These are phyloP conservation scores for Paramecium pentaurelia DNA, from an alignment of 73 alveolate genomes.

Conservation along the genomic window DNA sequence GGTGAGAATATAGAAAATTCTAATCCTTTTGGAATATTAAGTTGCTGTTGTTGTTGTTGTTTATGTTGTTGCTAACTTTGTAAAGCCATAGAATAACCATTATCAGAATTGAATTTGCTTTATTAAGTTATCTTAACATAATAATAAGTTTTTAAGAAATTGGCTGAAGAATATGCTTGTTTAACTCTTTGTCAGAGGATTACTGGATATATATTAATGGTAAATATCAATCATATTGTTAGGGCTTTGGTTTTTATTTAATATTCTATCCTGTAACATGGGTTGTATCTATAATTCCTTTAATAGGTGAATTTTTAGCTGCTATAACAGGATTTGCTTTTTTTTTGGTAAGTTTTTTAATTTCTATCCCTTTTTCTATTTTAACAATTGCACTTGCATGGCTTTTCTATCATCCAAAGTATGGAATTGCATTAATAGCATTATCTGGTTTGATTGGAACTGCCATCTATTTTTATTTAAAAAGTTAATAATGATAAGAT, in stretches of 20 bases:
- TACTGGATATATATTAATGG: neutral
- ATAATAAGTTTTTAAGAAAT: neutral
- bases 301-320: constrained; percentile 10
- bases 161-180: neutral
- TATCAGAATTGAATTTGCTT: neutral
- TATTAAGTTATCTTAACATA: neutral
- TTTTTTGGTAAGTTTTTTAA: neutral
- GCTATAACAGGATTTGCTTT: neutral
- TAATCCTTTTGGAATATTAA: neutral
- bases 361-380: neutral
- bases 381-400: constrained; percentile 6
- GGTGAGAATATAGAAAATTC: neutral
- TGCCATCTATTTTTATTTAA: neutral
- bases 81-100: neutral
- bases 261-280: neutral
- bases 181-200: neutral
- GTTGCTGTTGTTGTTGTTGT: neutral
- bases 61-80: neutral
- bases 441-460: neutral
- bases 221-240: neutral
- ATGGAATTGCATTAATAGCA: neutral
- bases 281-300: neutral
- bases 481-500: neutral
- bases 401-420: constrained; percentile 25
- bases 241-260: neutral